A percentile compares a stretch with the other conserved stretches of the same genome.
These are phyloP conservation scores for Choanephora cucurbitarum DNA, from an alignment of 371 early-diverging fungal species.

Conservation along the genomic window DNA sequence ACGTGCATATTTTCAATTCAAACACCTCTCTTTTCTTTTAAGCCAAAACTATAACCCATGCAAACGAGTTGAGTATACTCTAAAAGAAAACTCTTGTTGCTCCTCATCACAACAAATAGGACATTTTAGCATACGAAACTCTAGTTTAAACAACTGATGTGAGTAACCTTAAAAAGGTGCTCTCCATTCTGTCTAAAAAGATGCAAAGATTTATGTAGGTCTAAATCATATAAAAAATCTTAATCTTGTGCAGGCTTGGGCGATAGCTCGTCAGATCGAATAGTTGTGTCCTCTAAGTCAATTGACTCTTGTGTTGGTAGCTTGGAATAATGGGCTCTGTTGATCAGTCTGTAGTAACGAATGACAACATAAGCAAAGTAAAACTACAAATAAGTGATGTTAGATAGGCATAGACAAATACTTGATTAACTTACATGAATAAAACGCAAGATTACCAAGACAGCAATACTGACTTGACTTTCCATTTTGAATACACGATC, in stretches of 20 bases:
- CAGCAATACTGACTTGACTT: slow-evolving; percentile 43
- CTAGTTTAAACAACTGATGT: too few species aligned
- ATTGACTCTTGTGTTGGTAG: slow-evolving; percentile 16
- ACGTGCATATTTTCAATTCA: too few species aligned
- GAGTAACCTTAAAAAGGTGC: too few species aligned
- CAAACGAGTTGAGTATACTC: too few species aligned
- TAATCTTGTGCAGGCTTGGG: slow-evolving; percentile 20
- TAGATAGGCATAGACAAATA: not conserved
- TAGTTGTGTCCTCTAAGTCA: slow-evolving; percentile 13
- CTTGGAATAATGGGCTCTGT: slow-evolving; percentile 29
- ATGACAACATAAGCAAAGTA: slow-evolving; percentile 49
- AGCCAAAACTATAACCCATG: too few species aligned
- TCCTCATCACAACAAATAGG: too few species aligned
- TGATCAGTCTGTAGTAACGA: slow-evolving; percentile 34
- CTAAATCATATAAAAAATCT: too few species aligned
- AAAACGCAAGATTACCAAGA: slow-evolving; percentile 34
- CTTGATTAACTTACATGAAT: slow-evolving; percentile 46
- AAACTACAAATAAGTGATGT: slow-evolving; percentile 22
- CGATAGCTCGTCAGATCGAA: not conserved
- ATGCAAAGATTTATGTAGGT: too few species aligned
- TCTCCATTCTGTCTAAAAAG: too few species aligned
- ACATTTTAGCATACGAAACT: too few species aligned
- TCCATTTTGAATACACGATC: slow-evolving; percentile 36
- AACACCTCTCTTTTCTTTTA: too few species aligned
- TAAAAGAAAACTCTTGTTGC: too few species aligned